Percentiles rank a stretch among this genome's conserved stretches.
These are phyloP conservation scores for Capsicum chinense DNA, from an alignment of 257 asterid genomes.

Conservation along the genomic window DNA sequence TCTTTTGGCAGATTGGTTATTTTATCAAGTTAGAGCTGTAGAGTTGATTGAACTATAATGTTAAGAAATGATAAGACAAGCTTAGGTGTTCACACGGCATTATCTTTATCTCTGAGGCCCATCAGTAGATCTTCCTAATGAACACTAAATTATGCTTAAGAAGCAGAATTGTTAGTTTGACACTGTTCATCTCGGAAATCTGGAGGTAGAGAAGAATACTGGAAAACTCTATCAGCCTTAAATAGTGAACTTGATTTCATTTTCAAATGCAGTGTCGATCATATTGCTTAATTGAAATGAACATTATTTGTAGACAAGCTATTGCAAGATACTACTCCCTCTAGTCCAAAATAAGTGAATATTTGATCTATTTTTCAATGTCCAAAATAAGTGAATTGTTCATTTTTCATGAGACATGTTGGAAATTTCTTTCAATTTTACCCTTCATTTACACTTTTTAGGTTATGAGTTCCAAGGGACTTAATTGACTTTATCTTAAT, in stretches of 20 bases:
- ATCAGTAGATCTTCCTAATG: slow-evolving; percentile 1
- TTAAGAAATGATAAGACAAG: slow-evolving; percentile 11
- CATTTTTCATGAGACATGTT: too few relatives aligned
- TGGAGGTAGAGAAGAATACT: neutral
- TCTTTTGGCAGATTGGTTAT: neutral
- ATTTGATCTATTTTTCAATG: too few relatives aligned
- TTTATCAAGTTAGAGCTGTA: neutral
- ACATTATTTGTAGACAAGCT: slow-evolving; percentile 5
- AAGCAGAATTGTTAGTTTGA: neutral
- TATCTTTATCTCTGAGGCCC: neutral
- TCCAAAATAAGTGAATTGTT: too few relatives aligned
- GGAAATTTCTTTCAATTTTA: too few relatives aligned
- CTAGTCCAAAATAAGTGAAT: too few relatives aligned
- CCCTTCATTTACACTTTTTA: too few relatives aligned
- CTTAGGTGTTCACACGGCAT: neutral
- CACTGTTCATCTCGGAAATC: neutral
- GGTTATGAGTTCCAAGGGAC: too few relatives aligned
- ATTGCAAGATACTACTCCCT: neutral
- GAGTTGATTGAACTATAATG: slow-evolving; percentile 12
- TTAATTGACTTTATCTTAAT: too few relatives aligned
- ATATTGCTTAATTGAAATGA: neutral
- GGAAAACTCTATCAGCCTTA: slow-evolving; percentile 7
- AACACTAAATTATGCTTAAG: neutral
- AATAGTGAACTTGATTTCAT: neutral
- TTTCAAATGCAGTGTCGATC: neutral